These are phyloP conservation scores for Kalmanozyma brasiliensis DNA, from an alignment of 1,284 basidiomycete species.

Conservation along the genomic window DNA sequence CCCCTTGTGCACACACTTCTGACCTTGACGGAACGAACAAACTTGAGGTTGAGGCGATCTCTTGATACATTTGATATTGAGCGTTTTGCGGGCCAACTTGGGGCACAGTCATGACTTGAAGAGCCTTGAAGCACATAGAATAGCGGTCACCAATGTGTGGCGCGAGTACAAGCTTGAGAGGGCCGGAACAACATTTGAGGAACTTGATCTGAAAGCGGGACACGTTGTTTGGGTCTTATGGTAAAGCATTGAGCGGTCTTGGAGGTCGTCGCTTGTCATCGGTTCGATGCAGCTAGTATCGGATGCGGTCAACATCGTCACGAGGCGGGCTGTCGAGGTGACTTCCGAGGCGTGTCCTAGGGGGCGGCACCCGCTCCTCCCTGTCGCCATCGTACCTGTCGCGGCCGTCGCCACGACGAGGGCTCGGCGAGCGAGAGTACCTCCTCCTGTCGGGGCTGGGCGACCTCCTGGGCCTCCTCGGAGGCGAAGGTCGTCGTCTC, in stretches of 20 bases:
- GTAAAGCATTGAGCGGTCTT: not conserved
- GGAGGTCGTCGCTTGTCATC: not conserved
- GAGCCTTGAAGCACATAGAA: slow-evolving; percentile 4
- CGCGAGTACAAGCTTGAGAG: too few relatives aligned
- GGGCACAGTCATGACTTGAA: not conserved
- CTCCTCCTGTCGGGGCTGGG: slow-evolving; percentile 43
- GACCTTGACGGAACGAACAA: not conserved
- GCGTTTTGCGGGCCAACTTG: not conserved
- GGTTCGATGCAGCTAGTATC: slow-evolving; percentile 20
- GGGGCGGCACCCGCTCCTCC: slow-evolving; percentile 37
- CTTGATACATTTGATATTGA: too few relatives aligned
- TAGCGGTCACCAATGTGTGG: too few relatives aligned
- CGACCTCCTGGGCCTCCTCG: slow-evolving; percentile 29
- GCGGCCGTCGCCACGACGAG: slow-evolving; percentile 23
- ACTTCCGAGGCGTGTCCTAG: slow-evolving; percentile 38
- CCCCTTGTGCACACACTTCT: too few relatives aligned
- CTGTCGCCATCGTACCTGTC: slow-evolving; percentile 24
- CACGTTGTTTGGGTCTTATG: too few relatives aligned
- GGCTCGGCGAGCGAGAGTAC: slow-evolving; percentile 48
- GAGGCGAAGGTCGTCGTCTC: slow-evolving; percentile 50
- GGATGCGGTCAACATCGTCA: slow-evolving; percentile 46
- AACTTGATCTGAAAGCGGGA: not conserved
- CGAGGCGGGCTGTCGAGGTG: slow-evolving; percentile 52
- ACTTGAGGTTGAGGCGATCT: slow-evolving; percentile 4
- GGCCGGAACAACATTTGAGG: not conserved